Evolutionary conservation across 139 green algal genomes (phyloP), one percentile per base, ranked within the genome.

Genomic region (Protoeuglena noctilucae): DNA sequence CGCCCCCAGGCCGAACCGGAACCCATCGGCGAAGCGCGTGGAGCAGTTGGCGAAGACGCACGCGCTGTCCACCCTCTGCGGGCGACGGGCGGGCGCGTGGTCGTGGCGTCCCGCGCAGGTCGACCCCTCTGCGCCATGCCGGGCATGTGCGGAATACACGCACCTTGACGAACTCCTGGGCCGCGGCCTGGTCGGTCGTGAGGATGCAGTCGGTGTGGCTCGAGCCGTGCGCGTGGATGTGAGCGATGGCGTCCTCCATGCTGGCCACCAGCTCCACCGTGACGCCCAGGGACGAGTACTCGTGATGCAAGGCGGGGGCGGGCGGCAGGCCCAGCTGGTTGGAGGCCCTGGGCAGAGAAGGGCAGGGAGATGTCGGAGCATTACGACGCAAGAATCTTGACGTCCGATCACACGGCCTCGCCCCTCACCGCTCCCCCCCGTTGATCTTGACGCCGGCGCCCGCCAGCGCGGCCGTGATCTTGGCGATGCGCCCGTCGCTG

Each of bases 41-140:
- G 69, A 85, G 4, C 82, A 78, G 64, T 99, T 99, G 75, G 93
- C 83, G 63, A 91, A 83, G 22, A 98, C 88, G 62, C 85, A 96
- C 3, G 89, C 89, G 30, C 60, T 78, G 72, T 98, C 91, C 28
- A 97, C 87, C 2, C 62, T 54, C 21, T 61, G 48, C 65, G n/a
- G n/a, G n/a, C n/a, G n/a, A n/a, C n/a, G n/a, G n/a, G n/a, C n/a
- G n/a, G n/a, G n/a, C n/a, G n/a, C n/a, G n/a, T n/a, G n/a, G n/a
- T n/a, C n/a, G n/a, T n/a, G n/a, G n/a, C n/a, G n/a, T n/a, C n/a
- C n/a, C n/a, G n/a, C n/a, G n/a, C n/a, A n/a, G n/a, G n/a, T n/a
- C n/a, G n/a, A n/a, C n/a, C n/a, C n/a, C n/a, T n/a, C n/a, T n/a
- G n/a, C n/a, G n/a, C n/a, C n/a, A n/a, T n/a, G n/a, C n/a, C n/a